These are phyloP conservation scores for Penicillium antarcticum DNA, from an alignment of 495 filamentous ascomycete species.

Conservation along the genomic window DNA sequence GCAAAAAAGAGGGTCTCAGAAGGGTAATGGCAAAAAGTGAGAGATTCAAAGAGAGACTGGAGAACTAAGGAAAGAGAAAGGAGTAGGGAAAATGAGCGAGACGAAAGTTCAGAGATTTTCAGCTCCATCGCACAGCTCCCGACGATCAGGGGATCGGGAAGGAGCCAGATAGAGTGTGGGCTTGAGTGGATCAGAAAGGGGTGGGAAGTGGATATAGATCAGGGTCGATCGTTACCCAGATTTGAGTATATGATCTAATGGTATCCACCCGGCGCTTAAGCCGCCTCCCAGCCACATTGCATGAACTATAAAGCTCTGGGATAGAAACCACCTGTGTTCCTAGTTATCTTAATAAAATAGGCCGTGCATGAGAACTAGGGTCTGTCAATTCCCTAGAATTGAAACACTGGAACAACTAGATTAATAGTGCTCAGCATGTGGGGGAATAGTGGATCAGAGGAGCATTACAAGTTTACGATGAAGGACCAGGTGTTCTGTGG, in stretches of 20 bases:
- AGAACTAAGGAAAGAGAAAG: not conserved
- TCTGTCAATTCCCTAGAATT: too few relatives aligned
- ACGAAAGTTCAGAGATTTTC: not conserved
- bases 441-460: too few relatives aligned
- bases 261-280: too few relatives aligned
- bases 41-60: not conserved
- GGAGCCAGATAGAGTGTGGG: too few relatives aligned
- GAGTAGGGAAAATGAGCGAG: not conserved
- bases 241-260: not conserved
- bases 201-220: not conserved
- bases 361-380: too few relatives aligned
- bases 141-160: not conserved
- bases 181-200: not conserved
- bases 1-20: not conserved
- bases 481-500: not conserved
- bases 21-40: not conserved
- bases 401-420: too few relatives aligned
- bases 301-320: too few relatives aligned
- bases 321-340: too few relatives aligned
- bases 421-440: too few relatives aligned
- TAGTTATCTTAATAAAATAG: too few relatives aligned
- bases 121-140: not conserved
- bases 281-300: too few relatives aligned
- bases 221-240: not conserved
- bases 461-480: too few relatives aligned